Base-by-base conservation (phyloP, 2,329 filamentous ascomycete species). In the Colletotrichum navitas region DNA sequence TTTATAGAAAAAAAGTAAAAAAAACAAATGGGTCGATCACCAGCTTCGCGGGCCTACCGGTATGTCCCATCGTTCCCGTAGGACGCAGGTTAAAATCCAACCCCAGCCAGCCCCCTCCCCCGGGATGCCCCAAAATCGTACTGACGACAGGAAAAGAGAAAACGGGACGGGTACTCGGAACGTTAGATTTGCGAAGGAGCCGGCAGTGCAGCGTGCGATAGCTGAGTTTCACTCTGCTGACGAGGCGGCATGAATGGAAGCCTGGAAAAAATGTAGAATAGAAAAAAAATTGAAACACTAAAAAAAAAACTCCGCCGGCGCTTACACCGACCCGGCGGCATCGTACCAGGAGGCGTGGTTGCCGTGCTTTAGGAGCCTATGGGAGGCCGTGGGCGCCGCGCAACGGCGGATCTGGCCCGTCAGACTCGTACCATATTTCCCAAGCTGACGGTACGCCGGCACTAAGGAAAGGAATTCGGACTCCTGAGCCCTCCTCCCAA, bases 341-440 rank as follows among this genome's bases (percentile, higher is more conserved):
- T 39, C 61, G 18, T 26, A 5, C 24, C 24, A 47, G 7, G 32
- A 41, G 54, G 39, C 26, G 16, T 41, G 34, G 49, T 49, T 55
- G 55, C 24, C 39, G 58, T 49, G 8, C 21, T 36, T 36, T 2
- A 3, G 4, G 14, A 32, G 18, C n/a, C 32, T 18, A 18, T 49
- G 41, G 32, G 6, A 16, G 10, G 5, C 29, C 3, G n/a, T 18
- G 14, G 32, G 21, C 18, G 59, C 16, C 10, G 43, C 26, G 43
- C 21, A 29, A 36, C 29, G 18, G 18, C 36, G 49, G 49, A 29
- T 24, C 4, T 16, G 26, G 1, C 34, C 32, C 47, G 49, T 70
- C 49, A 62, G 54, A 70, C 49, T 68, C 68, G 63, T 63, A 58
- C 68, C 68, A 71, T 54, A 10, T 49, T 14, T 10, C 34, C 2